These are phyloP conservation scores for Zoysia pacifica DNA, from an alignment of 176 grass and related monocot genomes.

Conservation along the genomic window DNA sequence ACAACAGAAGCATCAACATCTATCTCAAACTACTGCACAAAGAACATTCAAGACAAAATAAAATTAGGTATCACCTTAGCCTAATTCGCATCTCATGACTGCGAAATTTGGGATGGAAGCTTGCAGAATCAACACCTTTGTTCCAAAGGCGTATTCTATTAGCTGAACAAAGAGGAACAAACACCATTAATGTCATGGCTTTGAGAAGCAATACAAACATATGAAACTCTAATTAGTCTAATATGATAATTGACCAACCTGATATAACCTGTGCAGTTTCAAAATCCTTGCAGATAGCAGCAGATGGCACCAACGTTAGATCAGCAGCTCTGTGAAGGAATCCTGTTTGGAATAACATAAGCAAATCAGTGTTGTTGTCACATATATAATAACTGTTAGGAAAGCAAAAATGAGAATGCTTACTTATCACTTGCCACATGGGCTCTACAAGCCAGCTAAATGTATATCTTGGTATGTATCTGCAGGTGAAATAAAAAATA, in stretches of 20 bases:
- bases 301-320: slow-evolving; percentile 85
- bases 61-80: slow-evolving; percentile 50
- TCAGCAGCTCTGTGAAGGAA: slow-evolving; percentile 94
- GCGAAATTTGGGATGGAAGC: slow-evolving; percentile 73
- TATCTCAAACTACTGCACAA: background rate
- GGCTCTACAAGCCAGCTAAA: slow-evolving; percentile 97
- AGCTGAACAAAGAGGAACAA: slow-evolving; percentile 42
- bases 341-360: slow-evolving; percentile 39
- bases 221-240: background rate
- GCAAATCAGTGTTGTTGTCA: background rate
- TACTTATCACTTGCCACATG: slow-evolving; percentile 98
- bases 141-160: slow-evolving; percentile 89
- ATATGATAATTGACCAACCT: slow-evolving; percentile 37
- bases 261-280: slow-evolving; percentile 77
- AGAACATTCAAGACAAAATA: slow-evolving; percentile 7
- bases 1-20: slow-evolving; percentile 17
- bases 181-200: slow-evolving; percentile 19
- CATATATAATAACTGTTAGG: background rate
- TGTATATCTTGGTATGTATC: slow-evolving; percentile 99
- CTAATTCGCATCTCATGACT: slow-evolving; percentile 75
- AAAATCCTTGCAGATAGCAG: slow-evolving; percentile 85
- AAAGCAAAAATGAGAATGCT: slow-evolving; percentile 29
- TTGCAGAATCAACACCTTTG: slow-evolving; percentile 95
- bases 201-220: slow-evolving; percentile 16
- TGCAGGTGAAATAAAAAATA: slow-evolving; percentile 27